A percentile compares a stretch with the other conserved stretches of the same genome.
Conservation (phyloP, 2,329 filamentous ascomycete genomes). For the Colletotrichum sp. region DNA sequence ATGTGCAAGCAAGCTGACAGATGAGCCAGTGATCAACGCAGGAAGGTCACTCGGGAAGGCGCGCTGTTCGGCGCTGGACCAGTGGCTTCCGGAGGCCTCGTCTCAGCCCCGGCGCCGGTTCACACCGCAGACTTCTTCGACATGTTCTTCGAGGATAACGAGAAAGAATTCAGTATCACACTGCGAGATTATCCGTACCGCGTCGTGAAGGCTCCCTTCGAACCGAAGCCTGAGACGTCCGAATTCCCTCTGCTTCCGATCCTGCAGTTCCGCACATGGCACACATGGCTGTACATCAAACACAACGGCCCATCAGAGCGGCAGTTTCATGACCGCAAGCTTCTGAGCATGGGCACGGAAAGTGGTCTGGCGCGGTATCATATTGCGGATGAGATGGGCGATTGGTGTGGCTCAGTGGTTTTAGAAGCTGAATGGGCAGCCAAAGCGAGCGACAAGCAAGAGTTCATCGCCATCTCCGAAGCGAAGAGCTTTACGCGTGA, state of each 20-base stretch:
- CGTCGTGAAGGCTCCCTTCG: neutral
- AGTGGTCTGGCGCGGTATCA: conserved; percentile 26
- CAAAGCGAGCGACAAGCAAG: conserved; percentile 1
- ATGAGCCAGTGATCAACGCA: neutral
- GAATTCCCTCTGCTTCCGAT: conserved; percentile 23
- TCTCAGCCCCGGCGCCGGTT: neutral
- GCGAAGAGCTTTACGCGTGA: conserved; percentile 34
- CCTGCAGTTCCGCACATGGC: conserved; percentile 37
- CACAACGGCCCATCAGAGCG: neutral
- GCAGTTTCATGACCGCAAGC: neutral
- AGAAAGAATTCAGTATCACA: neutral
- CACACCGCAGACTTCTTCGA: neutral
- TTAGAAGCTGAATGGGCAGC: conserved; percentile 25
- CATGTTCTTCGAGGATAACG: neutral
- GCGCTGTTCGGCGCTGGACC: neutral
- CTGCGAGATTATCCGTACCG: conserved; percentile 3
- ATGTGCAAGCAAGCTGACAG: neutral
- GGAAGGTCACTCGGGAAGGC: neutral
- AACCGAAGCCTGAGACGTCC: neutral
- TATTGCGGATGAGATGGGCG: conserved; percentile 30
- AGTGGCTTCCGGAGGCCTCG: neutral
- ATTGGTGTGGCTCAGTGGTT: conserved; percentile 36
- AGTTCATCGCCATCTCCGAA: conserved; percentile 38
- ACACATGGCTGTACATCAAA: conserved; percentile 23
- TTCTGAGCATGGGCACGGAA: neutral